These are phyloP conservation scores for Alternaria panax DNA, from an alignment of 2,329 filamentous ascomycete species.

Conservation along the genomic window DNA sequence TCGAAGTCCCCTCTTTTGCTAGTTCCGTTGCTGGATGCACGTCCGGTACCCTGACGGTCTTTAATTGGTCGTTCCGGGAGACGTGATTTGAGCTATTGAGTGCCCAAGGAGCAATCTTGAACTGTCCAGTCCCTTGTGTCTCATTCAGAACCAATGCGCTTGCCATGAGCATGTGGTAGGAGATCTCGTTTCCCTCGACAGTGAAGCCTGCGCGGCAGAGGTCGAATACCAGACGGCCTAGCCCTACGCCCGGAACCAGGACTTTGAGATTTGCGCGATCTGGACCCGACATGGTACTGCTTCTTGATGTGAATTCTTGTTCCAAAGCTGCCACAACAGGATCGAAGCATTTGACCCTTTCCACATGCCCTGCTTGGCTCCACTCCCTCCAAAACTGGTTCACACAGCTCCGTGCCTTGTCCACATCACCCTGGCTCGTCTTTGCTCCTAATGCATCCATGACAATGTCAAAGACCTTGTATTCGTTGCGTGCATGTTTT, in stretches of 20 bases:
- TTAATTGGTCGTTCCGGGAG: constrained; percentile 76
- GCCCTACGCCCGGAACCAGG: constrained; percentile 86
- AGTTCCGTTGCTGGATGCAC: constrained; percentile 58
- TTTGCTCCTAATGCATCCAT: constrained; percentile 72
- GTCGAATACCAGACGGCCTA: constrained; percentile 90
- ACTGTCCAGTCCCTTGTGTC: constrained; percentile 66
- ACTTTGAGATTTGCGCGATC: constrained; percentile 63
- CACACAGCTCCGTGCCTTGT: constrained; percentile 91
- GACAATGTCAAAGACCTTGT: constrained; percentile 52
- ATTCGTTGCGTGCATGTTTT: constrained; percentile 40
- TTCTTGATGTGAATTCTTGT: background rate
- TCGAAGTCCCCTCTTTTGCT: constrained; percentile 25
- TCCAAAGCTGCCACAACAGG: constrained; percentile 73
- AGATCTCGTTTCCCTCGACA: constrained; percentile 91
- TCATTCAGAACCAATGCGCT: constrained; percentile 78
- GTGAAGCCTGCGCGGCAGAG: constrained; percentile 75
- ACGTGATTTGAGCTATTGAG: constrained; percentile 87
- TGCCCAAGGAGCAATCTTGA: constrained; percentile 84
- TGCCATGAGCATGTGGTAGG: constrained; percentile 93
- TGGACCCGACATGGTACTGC: constrained; percentile 51
- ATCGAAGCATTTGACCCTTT: constrained; percentile 78
- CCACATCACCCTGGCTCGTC: constrained; percentile 77
- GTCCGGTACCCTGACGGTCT: constrained; percentile 78
- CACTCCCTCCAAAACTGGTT: constrained; percentile 96
- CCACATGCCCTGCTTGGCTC: constrained; percentile 76